phyloP scores from a whole-genome alignment of 495 filamentous ascomycete genomes.

The Pyrenula aspistea region DNA sequence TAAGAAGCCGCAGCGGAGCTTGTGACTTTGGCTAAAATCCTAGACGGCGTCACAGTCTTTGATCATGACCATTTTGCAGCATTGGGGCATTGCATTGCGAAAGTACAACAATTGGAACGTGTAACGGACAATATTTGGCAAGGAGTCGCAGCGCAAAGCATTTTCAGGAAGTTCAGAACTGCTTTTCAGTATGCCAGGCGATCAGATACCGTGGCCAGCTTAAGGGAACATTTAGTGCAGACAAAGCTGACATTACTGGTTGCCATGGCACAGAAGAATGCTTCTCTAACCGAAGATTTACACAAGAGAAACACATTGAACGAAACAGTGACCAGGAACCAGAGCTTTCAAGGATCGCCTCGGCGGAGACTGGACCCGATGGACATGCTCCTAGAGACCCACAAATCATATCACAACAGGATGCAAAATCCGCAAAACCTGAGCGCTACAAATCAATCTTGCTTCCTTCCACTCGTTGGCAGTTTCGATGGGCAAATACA shows the following conservation, averaged over 20 bases:
- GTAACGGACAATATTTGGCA: not conserved
- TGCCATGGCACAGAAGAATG: not conserved
- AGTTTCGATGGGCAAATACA: not conserved
- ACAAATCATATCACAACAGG: no score
- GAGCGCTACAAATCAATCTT: no score
- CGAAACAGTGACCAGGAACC: not conserved
- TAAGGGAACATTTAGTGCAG: not conserved
- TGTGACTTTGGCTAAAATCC: not conserved
- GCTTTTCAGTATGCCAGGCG: not conserved
- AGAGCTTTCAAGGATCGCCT: not conserved
- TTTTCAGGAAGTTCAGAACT: not conserved
- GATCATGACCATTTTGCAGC: not conserved
- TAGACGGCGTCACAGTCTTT: not conserved
- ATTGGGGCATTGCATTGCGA: not conserved
- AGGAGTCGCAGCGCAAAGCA: not conserved
- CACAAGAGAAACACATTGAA: not conserved
- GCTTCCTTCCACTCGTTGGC: no score
- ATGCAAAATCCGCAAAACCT: not conserved
- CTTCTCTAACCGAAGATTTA: not conserved
- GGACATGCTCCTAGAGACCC: not conserved
- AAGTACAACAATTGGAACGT: not conserved
- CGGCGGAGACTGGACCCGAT: not conserved
- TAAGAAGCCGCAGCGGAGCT: not conserved
- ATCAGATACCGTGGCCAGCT: not conserved
- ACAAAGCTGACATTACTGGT: not conserved